Base-by-base conservation (phyloP, 768 basidiomycete species). In the Termitomyces sp. region DNA sequence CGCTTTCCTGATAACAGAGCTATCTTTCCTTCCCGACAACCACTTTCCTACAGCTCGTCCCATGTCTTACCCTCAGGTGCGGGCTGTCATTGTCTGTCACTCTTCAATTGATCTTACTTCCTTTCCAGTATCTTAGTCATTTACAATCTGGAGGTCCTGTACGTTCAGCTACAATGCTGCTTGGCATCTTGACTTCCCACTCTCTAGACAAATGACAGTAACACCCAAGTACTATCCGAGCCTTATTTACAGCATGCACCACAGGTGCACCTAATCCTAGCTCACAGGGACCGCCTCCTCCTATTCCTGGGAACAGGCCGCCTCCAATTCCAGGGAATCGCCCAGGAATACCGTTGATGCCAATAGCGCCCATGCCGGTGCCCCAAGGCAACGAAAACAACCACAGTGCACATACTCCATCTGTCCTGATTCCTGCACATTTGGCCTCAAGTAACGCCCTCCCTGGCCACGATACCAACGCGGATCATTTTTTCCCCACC, bases 301-400 rank as follows among this genome's bases (percentile, higher is more conserved):
- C 29, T 29, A 29, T 60, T 29, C 61, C 63, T 50, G 56, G 56
- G 4, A 60, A 62, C 26, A 59, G 59, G 2, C 63, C 63, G 28
- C 51, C 49, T 33, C 53, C 56, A 15, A 55, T 60, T 20, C 61
- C 63, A 50, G 56, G 51, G 12, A 60, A 62, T 36, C 61, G 59
- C 3, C 63, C 63, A 46, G 42, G 24, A 18, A 39, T 31, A 13
- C 45, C 45, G 22, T 34, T 15, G 28, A 37, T 26, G 22, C 37
- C 51, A 13, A 24, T 12, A 22, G 48, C 31, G 48, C 31, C 51
- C 28, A 44, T 36, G 12, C 33, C 33, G 5, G 39, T 52, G 20
- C 45, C 56, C 3, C 55, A 54, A 16, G 45, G 28, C 10, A 41
- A 44, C 16, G 28, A 42, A 1, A n/a, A n/a, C 26, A 34, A 29